Evolutionary conservation across 768 basidiomycete species (phyloP).

Genomic region (Floccularia luteovirens): DNA sequence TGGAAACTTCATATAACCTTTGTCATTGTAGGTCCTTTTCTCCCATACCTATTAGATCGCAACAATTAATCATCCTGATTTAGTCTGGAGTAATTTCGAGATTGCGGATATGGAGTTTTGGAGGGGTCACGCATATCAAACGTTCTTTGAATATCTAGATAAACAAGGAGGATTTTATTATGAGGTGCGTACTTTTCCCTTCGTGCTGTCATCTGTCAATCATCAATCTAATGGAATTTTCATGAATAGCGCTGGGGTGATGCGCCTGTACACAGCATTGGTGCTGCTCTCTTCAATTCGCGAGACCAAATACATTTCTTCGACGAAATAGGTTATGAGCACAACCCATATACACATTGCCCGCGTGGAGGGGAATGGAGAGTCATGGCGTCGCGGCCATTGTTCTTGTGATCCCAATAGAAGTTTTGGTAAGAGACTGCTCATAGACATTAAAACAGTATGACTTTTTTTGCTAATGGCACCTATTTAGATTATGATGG

Average conservation of each 20-base stretch:
- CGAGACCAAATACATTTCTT: constrained; percentile 70
- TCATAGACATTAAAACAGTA: neutral
- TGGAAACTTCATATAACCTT: constrained; percentile 61
- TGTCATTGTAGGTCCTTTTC: constrained; percentile 52
- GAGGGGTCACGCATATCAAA: constrained; percentile 52
- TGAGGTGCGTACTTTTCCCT: constrained; percentile 35
- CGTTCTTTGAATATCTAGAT: constrained; percentile 63
- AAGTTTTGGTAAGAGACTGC: constrained; percentile 47
- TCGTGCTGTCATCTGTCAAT: neutral
- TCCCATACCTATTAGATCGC: neutral
- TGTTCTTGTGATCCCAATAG: constrained; percentile 51
- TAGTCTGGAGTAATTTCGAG: constrained; percentile 6
- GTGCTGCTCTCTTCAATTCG: constrained; percentile 61
- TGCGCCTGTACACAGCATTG: constrained; percentile 82
- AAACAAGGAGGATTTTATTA: constrained; percentile 62
- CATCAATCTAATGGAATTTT: constrained; percentile 10
- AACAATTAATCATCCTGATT: neutral
- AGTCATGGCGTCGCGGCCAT: no score
- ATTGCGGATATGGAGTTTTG: constrained; percentile 19
- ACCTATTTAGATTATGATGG: constrained; percentile 39
- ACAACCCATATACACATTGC: constrained; percentile 70
- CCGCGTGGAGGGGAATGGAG: constrained; percentile 40
- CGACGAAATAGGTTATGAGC: constrained; percentile 69
- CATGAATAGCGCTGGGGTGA: constrained; percentile 70
- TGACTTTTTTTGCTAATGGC: constrained; percentile 3